These are phyloP conservation scores for Pseudomassariella vexata DNA, from an alignment of 2,329 filamentous ascomycete species.

Conservation along the genomic window DNA sequence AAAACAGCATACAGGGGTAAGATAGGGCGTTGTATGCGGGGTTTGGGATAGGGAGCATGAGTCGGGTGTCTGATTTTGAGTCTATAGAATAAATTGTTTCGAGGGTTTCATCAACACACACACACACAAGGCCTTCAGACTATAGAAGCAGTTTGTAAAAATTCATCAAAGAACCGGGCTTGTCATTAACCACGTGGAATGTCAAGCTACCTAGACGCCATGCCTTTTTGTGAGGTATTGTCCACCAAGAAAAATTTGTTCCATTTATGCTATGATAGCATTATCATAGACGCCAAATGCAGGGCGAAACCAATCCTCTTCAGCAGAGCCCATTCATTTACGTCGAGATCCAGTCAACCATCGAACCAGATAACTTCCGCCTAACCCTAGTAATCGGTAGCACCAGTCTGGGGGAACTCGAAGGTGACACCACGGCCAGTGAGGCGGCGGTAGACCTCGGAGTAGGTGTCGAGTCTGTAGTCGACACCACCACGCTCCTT, in stretches of 20 bases:
- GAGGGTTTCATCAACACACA: too few species aligned
- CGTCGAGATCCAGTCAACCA: constrained; percentile 4
- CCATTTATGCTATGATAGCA: constrained; percentile 21
- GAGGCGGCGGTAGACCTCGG: constrained; percentile 97
- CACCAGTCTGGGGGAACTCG: constrained; percentile 88
- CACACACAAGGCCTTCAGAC: too few species aligned
- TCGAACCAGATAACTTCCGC: constrained; percentile 8
- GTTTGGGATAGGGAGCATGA: too few species aligned
- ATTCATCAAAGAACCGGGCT: constrained; percentile 30
- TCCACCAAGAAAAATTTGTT: constrained; percentile 19
- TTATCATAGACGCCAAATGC: too few species aligned
- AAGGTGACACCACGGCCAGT: constrained; percentile 96
- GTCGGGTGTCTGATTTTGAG: too few species aligned
- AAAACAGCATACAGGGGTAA: too few species aligned
- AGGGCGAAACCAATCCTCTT: too few species aligned
- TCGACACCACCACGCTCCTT: constrained; percentile 99
- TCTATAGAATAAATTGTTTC: too few species aligned
- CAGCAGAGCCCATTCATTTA: too few species aligned
- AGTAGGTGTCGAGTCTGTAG: constrained; percentile 99
- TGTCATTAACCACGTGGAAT: constrained; percentile 29
- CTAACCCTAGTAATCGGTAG: constrained; percentile 71
- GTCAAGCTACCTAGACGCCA: constrained; percentile 47
- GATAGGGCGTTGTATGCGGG: too few species aligned
- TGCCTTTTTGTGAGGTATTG: constrained; percentile 30
- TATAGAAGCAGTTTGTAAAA: too few species aligned